Evolutionary conservation across 106 monocot genomes (phyloP), one percentile per base, ranked within the genome.

Genomic region (Allium sativum): DNA sequence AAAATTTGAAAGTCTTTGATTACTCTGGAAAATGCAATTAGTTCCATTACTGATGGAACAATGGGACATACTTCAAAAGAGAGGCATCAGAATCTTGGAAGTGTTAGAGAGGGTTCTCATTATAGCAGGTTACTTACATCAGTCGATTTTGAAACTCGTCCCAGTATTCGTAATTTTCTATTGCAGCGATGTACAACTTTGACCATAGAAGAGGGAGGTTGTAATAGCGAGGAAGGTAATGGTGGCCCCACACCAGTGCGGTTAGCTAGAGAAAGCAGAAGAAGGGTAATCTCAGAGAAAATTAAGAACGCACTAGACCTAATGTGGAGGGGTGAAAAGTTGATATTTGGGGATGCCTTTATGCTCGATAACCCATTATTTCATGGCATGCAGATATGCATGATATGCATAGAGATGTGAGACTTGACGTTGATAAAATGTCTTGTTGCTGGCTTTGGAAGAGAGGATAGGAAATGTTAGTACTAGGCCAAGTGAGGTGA

Each of bases 221-320:
- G 72, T 31, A 31, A 5, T 19, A 85, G 80, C 40, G 72, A 82
- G 17, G 74, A 74, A 44, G 66, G 61, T 65, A 82, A 82, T 62
- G 76, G 85, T 62, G 68, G 72, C 59, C 77, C 88, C n/a, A 56
- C 80, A 10, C 58, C 88, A 41, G 18, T 67, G 44, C 68, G 93
- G 50, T 5, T 43, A 44, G 61, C 44, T 45, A 73, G 74, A 71
- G 93, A 84, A 70, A 80, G 76, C 53, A 76, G 80, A 76, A 79
- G 31, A 2, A 31, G 93, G 65, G 76, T 80, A 66, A 55, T 79
- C 73, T 85, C 72, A 14, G 84, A 77, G 83, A 78, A 72, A 72
- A 77, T 77, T 50, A 67, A 67, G 9, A 72, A 68, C 58, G 72
- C 68, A 50, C 58, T 77, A 61, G 77, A 77, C 55, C 71, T 72